Evolutionary conservation across 148 eudicot species (phyloP), one percentile per base, ranked within the genome.

Genomic region (Cornus florida): DNA sequence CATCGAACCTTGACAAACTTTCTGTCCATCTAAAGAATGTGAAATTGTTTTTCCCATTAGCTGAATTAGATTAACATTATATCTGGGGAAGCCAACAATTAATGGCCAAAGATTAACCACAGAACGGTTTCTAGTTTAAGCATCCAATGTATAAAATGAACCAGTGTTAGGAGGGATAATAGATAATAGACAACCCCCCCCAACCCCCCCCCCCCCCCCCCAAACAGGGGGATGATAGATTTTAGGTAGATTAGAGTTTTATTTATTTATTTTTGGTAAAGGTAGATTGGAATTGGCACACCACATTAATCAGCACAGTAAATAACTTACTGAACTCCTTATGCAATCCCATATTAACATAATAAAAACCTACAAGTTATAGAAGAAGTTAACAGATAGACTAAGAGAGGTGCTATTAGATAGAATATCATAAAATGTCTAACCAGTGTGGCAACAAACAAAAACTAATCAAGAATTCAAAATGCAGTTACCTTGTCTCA

Each of bases 401-500:
- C 20, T 13, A 10, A 62, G 62, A 39, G 19, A 35, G 35, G 62
- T 62, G 50, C 77, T 59, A 75, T 73, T 50, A 75, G 31, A 65
- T n/a, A 41, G 28, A 75, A 6, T 62, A 17, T 4, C 38, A 35
- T 35, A 35, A 35, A 33, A 56, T n/a, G 20, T 35, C 38, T 35
- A 1, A 35, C 38, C 28, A 13, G 56, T 73, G 38, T 32, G 4
- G 10, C 12, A 4, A 17, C 11, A 60, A 59, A 57, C 13, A 74
- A 32, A 19, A 74, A 17, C 78, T 60, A 0, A 64, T 20, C 22
- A 38, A 64, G 41, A 69, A 12, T 39, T 62, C 56, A 62, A 41
- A 75, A 64, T 23, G 38, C 57, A 64, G 38, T 75, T 65, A 75
- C 78, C 78, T 62, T 33, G 10, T 31, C 57, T 50, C 33, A 39